Evolutionary conservation across 2,329 filamentous ascomycete genomes (phyloP).

Genomic region (Curvularia sp.): DNA sequence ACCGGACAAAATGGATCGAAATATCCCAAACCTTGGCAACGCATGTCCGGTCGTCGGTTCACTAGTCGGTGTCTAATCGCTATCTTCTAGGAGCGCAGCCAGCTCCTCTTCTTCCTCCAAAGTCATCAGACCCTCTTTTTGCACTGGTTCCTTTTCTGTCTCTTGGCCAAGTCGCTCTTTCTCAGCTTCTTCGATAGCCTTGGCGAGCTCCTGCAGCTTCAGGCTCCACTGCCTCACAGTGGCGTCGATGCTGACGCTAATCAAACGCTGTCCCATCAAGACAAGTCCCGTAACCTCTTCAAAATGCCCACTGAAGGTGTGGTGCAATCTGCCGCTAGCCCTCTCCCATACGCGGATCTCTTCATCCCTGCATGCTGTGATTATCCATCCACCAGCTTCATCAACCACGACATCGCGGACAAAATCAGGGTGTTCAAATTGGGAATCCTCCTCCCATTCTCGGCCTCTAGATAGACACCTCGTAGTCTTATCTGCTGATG

Average conservation of each 20-base stretch:
- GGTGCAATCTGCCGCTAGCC: constrained; percentile 73
- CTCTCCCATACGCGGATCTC: constrained; percentile 89
- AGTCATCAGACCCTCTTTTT: constrained; percentile 68
- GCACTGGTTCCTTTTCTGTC: constrained; percentile 52
- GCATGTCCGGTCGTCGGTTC: constrained; percentile 28
- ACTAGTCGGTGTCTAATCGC: constrained; percentile 55
- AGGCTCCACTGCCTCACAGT: constrained; percentile 87
- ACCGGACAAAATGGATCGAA: constrained; percentile 32
- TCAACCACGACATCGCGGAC: constrained; percentile 80
- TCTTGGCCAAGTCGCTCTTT: constrained; percentile 57
- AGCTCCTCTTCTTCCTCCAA: constrained; percentile 92
- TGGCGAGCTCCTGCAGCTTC: constrained; percentile 65
- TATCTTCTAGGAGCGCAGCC: constrained; percentile 85
- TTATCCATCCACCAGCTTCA: constrained; percentile 74
- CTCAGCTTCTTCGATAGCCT: constrained; percentile 59
- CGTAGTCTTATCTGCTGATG: constrained; percentile 86
- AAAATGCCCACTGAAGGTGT: constrained; percentile 81
- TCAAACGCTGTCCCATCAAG: constrained; percentile 66
- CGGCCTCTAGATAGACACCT: constrained; percentile 77
- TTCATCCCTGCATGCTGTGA: constrained; percentile 91
- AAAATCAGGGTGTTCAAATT: constrained; percentile 83
- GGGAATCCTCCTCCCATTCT: constrained; percentile 74
- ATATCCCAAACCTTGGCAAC: constrained; percentile 24
- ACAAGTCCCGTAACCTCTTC: constrained; percentile 89
- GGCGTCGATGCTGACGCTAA: constrained; percentile 88